These are phyloP conservation scores for Curvularia sp. DNA, from an alignment of 2,329 filamentous ascomycete species.

Conservation along the genomic window DNA sequence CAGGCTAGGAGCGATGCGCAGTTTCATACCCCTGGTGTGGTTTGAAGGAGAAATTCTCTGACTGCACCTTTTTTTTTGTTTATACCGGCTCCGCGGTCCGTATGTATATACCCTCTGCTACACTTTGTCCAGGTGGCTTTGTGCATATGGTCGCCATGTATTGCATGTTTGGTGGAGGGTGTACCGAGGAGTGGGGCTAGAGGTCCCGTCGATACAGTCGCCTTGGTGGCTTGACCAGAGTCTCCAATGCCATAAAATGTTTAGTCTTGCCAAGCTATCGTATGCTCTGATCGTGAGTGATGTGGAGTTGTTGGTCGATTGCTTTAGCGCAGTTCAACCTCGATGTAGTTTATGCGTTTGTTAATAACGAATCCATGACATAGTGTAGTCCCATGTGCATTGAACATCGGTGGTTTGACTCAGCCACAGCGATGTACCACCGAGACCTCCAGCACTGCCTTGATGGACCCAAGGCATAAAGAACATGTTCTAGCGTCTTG, in stretches of 20 bases:
- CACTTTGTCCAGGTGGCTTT: conserved; percentile 8
- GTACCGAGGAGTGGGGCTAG: neutral
- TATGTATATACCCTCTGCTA: conserved; percentile 23
- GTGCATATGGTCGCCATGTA: conserved; percentile 32
- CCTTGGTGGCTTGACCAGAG: conserved; percentile 10
- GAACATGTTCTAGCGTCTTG: neutral
- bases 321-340: neutral
- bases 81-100: conserved; percentile 16
- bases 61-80: conserved; percentile 18
- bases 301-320: too few species aligned
- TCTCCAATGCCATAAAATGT: conserved; percentile 25
- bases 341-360: neutral
- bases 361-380: neutral
- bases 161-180: conserved; percentile 17
- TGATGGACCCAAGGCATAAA: neutral
- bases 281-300: neutral
- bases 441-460: too few species aligned
- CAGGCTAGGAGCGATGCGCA: conserved; percentile 21
- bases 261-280: conserved; percentile 1
- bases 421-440: too few species aligned
- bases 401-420: too few species aligned
- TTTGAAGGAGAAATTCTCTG: conserved; percentile 13
- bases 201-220: conserved; percentile 8
- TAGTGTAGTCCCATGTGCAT: neutral
- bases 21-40: conserved; percentile 24